Percentiles rank a stretch among this genome's conserved stretches.
These are phyloP conservation scores for Marasmius fiardii DNA, from an alignment of 1,284 basidiomycete genomes.

Conservation along the genomic window DNA sequence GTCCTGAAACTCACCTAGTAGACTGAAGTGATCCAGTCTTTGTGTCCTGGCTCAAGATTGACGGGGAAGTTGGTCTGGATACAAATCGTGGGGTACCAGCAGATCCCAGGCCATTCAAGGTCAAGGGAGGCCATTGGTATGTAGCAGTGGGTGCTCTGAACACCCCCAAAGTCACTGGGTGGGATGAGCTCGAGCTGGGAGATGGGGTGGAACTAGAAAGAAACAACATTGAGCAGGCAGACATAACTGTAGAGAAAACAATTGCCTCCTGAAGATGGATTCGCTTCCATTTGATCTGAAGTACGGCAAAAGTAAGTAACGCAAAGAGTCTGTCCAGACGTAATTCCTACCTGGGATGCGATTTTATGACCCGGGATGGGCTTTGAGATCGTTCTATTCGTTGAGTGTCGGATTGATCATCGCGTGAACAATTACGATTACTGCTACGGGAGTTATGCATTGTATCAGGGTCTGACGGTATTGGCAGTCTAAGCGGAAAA, in stretches of 20 bases:
- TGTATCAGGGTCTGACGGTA: slow-evolving; percentile 27
- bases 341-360: neutral
- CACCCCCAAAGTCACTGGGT: neutral
- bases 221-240: neutral
- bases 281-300: neutral
- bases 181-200: neutral
- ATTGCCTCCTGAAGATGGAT: neutral
- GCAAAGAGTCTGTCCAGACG: neutral
- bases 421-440: neutral
- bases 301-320: neutral
- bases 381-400: neutral
- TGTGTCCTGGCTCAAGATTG: neutral
- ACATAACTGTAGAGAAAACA: neutral
- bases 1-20: too few species aligned
- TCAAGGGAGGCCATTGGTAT: neutral
- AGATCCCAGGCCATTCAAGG: neutral
- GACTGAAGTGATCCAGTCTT: too few species aligned
- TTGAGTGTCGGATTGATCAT: neutral
- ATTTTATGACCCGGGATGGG: neutral
- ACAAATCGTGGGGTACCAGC: neutral
- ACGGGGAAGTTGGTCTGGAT: neutral
- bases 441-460: neutral
- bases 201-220: neutral
- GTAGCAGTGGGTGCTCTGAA: neutral
- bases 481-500: slow-evolving; percentile 32